Conservation (phyloP, 2,329 filamentous ascomycete genomes). For the Zymoseptoria brevis region DNA sequence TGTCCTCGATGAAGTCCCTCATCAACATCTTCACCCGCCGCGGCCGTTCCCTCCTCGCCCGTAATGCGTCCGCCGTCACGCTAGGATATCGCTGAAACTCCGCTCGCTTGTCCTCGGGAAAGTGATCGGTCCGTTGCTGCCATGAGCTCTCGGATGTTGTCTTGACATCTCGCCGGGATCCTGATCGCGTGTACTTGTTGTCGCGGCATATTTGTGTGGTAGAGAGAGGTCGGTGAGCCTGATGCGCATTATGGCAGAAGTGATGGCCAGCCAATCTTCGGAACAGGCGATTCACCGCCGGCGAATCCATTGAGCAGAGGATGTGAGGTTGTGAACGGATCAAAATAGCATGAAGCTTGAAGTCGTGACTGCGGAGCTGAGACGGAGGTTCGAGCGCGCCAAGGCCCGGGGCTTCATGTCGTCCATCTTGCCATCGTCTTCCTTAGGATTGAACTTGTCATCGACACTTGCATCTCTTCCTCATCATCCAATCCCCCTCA, state of each 20-base stretch:
- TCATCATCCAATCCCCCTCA: not conserved
- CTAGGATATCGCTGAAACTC: constrained; percentile 77
- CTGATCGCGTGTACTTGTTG: constrained; percentile 5
- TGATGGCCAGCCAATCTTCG: constrained; percentile 75
- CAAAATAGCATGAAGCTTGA: not conserved
- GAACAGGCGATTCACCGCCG: constrained; percentile 68
- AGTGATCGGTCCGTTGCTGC: constrained; percentile 73
- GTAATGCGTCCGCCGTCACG: constrained; percentile 74
- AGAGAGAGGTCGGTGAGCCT: constrained; percentile 46
- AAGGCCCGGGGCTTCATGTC: not conserved
- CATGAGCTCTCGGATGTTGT: constrained; percentile 61
- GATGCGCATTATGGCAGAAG: constrained; percentile 33
- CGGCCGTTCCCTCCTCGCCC: constrained; percentile 65
- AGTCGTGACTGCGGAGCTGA: not conserved
- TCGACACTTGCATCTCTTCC: not conserved
- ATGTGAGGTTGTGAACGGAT: not conserved
- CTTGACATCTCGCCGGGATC: constrained; percentile 21
- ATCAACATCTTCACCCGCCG: constrained; percentile 92
- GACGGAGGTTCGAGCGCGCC: not conserved
- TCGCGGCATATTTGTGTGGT: constrained; percentile 11
- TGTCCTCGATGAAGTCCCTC: constrained; percentile 87
- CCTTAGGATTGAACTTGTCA: not conserved
- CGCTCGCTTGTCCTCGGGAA: constrained; percentile 66
- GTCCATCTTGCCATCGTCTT: no score
- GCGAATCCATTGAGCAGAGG: constrained; percentile 63